A percentile compares a stretch with the other conserved stretches of the same genome.
Evolutionary conservation across 2,329 filamentous ascomycete genomes (phyloP).

Genomic region (Trichoderma harzianum): DNA sequence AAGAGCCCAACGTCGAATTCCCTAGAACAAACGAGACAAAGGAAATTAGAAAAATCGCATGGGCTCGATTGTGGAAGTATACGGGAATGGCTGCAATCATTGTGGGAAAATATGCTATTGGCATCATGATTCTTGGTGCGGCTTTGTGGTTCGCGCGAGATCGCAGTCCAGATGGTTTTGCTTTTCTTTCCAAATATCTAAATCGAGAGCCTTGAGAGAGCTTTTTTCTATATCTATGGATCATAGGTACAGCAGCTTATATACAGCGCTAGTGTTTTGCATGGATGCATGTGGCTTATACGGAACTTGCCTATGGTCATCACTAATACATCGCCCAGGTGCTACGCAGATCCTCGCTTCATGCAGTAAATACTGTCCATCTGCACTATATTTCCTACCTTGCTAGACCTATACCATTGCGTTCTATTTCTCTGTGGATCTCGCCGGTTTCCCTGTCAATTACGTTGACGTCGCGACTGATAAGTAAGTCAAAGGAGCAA

Average conservation of each 20-base stretch:
- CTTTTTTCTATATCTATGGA: not conserved
- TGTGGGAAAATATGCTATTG: not conserved
- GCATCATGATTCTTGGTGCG: not conserved
- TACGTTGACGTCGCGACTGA: too few species aligned
- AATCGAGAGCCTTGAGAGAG: not conserved
- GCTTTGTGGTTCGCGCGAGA: not conserved
- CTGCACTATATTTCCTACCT: too few species aligned
- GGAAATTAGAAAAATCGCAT: constrained; percentile 15
- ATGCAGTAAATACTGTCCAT: too few species aligned
- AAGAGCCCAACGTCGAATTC: constrained; percentile 31
- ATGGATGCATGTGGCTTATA: not conserved
- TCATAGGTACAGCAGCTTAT: not conserved
- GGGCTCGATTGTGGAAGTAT: not conserved
- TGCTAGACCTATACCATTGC: too few species aligned
- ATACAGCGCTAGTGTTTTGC: not conserved
- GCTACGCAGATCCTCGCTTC: too few species aligned
- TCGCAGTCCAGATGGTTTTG: not conserved
- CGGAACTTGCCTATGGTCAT: not conserved
- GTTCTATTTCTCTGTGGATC: too few species aligned
- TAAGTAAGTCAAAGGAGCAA: too few species aligned
- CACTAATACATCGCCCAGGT: not conserved
- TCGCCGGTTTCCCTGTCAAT: too few species aligned
- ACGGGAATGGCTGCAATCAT: not conserved
- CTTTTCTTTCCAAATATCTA: not conserved
- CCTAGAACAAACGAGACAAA: constrained; percentile 32